Base-by-base conservation (phyloP, 2,329 filamentous ascomycete species). In the Elsinoe arachidis region DNA sequence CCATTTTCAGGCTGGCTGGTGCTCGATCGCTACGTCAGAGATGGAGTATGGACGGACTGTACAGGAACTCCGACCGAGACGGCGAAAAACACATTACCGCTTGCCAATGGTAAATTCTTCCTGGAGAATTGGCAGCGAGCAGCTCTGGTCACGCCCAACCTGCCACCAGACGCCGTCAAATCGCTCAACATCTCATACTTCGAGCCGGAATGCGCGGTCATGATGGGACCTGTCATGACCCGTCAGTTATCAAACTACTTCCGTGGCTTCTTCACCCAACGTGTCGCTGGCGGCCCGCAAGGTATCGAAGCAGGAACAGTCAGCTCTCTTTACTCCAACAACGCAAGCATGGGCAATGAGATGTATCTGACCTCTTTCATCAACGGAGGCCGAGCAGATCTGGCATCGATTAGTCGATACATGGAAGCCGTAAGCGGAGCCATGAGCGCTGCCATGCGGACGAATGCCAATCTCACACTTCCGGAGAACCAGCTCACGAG, bases 351-450 rank as follows among this genome's bases (percentile, higher is more conserved):
- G 19, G 49, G 49, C 15, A 53, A 53, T 33, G 33, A 53, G 33
- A 53, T 53, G 49, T 30, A 53, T n/a, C 49, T 53, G n/a, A 14
- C 49, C 30, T 30, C 49, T n/a, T 38, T 53, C 17, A 37, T 53
- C 11, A 53, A 53, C 17, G 49, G 19, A 2, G 49, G 49, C 2
- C 37, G 38, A 23, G 49, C 49, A 14, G 30, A 37, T 37, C 15
- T 53, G 30, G 49, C n/a, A 33, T 35, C 23, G 12, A 53, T 53
- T 2, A 17, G 12, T 15, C 23, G 49, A n/a, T 53, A 53, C 17
- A 53, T 53, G 49, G 33, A 15, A 4, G 49, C 49, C 15, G 19
- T 53, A 30, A 38, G 30, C n/a, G 49, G 33, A 5, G 49, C 49
- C 12, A 37, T 53, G 49, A 23, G 33, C 15, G 49, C 49, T 9